phyloP scores from a whole-genome alignment of 176 grass and related monocot species.

The Carex cristatella region DNA sequence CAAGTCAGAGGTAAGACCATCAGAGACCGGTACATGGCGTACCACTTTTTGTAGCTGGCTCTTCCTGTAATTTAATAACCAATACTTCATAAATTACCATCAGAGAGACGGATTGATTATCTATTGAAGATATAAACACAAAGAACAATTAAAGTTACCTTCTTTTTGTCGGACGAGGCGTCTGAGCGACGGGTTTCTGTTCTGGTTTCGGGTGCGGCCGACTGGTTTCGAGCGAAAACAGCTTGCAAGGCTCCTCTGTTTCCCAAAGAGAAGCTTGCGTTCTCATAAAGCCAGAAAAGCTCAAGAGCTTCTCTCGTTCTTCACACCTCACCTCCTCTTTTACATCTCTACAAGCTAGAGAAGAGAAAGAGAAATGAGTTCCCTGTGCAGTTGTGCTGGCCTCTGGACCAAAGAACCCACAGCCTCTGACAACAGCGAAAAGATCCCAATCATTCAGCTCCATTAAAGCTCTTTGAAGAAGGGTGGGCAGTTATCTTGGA shows the following conservation, averaged over 20 bases:
- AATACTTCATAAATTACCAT: background rate
- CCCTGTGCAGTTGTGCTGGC: background rate
- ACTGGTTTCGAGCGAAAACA: slow-evolving; percentile 28
- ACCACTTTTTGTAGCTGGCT: slow-evolving; percentile 83
- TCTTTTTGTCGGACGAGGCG: slow-evolving; percentile 29
- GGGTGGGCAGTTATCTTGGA: background rate
- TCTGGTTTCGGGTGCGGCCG: slow-evolving; percentile 13
- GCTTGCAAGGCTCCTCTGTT: slow-evolving; percentile 40
- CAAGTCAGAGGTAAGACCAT: slow-evolving; percentile 59
- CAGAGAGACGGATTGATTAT: background rate
- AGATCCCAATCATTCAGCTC: slow-evolving; percentile 92
- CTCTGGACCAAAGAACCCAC: slow-evolving; percentile 28
- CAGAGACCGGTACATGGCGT: slow-evolving; percentile 64
- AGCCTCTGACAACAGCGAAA: slow-evolving; percentile 82
- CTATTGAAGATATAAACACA: background rate
- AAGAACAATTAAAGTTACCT: slow-evolving; percentile 13
- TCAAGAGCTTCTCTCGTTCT: background rate
- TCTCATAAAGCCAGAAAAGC: slow-evolving; percentile 27
- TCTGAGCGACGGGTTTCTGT: slow-evolving; percentile 12
- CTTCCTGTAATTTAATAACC: slow-evolving; percentile 42
- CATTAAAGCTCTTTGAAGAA: slow-evolving; percentile 34
- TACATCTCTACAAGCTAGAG: background rate
- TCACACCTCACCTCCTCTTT: background rate
- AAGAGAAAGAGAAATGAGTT: background rate
- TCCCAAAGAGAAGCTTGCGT: background rate